These are phyloP conservation scores for Tylopilus balloui DNA, from an alignment of 768 basidiomycete species.

Conservation along the genomic window DNA sequence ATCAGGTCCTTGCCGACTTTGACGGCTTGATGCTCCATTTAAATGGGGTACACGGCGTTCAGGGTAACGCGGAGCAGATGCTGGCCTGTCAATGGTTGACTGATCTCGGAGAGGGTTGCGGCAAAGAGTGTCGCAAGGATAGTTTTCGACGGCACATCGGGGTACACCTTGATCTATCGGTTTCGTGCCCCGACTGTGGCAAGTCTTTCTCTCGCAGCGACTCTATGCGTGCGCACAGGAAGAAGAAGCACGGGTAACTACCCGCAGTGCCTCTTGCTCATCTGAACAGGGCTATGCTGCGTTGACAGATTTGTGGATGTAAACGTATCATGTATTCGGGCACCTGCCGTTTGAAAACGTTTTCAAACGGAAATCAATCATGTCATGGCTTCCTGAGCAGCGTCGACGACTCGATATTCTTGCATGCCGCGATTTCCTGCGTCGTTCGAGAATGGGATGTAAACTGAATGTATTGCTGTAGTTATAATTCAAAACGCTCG, in stretches of 20 bases:
- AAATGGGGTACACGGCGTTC: background rate
- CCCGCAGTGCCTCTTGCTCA: too few species aligned
- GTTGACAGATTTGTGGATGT: too few species aligned
- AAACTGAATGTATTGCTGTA: too few species aligned
- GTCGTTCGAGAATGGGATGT: too few species aligned
- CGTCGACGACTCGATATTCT: background rate
- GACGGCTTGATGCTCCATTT: slow-evolving; percentile 5
- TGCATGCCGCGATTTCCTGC: background rate
- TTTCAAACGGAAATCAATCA: background rate
- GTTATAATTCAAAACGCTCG: too few species aligned
- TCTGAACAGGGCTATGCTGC: background rate
- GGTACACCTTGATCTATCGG: background rate
- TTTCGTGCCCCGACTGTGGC: background rate
- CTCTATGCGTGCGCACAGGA: slow-evolving; percentile 1
- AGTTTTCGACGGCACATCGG: slow-evolving; percentile 4
- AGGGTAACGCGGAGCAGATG: background rate
- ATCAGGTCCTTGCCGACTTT: background rate
- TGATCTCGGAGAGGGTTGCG: background rate
- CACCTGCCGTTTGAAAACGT: background rate
- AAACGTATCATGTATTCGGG: background rate
- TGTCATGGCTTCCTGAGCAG: background rate
- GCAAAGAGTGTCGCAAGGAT: background rate
- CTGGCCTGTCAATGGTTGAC: slow-evolving; percentile 6
- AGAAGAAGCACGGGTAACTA: background rate
- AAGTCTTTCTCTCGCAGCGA: slow-evolving; percentile 7